phyloP scores from a whole-genome alignment of 106 monocot genomes.

The Chionographis japonica region DNA sequence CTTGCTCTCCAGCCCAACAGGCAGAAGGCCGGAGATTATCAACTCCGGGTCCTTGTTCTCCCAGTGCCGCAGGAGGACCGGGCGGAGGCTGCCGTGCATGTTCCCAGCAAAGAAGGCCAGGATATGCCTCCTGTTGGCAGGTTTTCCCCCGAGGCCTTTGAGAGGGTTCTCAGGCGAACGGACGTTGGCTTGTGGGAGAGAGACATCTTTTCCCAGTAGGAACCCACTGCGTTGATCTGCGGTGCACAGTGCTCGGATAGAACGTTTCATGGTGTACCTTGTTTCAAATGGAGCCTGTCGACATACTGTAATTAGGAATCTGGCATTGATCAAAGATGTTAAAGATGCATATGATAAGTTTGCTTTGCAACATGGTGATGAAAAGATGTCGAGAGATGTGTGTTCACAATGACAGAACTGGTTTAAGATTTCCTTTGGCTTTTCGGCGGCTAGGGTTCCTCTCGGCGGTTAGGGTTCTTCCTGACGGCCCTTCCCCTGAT shows the following conservation, averaged over 20 bases:
- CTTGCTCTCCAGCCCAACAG: constrained; percentile 16
- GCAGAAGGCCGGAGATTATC: constrained; percentile 55
- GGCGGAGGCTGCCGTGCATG: constrained; percentile 57
- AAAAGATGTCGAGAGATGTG: too few species aligned
- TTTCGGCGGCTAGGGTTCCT: too few species aligned
- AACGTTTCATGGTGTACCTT: constrained; percentile 21
- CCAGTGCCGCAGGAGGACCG: constrained; percentile 54
- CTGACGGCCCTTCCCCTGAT: too few species aligned
- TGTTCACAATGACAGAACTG: too few species aligned
- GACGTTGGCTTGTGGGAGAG: constrained; percentile 41
- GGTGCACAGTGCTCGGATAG: constrained; percentile 49
- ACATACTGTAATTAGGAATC: background rate
- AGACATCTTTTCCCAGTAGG: constrained; percentile 52
- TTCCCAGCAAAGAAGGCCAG: constrained; percentile 74
- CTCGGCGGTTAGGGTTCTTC: too few species aligned
- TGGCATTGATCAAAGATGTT: too few species aligned
- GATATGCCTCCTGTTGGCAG: constrained; percentile 22
- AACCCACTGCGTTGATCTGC: constrained; percentile 32
- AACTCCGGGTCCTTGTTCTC: constrained; percentile 59
- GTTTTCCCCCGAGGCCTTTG: constrained; percentile 39
- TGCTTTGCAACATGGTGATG: too few species aligned
- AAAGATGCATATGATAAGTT: too few species aligned
- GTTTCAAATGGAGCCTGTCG: constrained; percentile 49
- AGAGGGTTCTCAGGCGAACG: constrained; percentile 29
- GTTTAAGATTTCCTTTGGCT: too few species aligned